These are phyloP conservation scores for Alternaria gansuensis DNA, from an alignment of 2,329 filamentous ascomycete genomes.

Conservation along the genomic window DNA sequence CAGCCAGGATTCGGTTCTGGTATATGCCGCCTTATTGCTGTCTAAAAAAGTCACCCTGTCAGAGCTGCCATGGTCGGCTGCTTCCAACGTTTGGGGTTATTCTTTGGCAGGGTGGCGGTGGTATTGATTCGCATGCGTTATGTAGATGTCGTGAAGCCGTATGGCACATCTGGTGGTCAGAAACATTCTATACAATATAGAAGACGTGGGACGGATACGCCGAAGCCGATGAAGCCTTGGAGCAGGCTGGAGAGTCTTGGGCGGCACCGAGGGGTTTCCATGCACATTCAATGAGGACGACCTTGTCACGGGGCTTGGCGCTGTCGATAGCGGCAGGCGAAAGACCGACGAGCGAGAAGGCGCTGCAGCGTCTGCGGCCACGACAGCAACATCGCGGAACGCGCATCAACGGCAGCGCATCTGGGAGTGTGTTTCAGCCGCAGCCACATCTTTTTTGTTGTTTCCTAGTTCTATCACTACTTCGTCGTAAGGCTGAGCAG, in stretches of 20 bases:
- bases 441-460: slow-evolving; percentile 23
- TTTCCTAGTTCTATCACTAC: slow-evolving; percentile 21
- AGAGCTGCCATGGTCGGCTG: background rate
- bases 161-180: slow-evolving; percentile 12
- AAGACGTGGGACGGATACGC: slow-evolving; percentile 7
- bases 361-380: slow-evolving; percentile 28
- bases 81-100: background rate
- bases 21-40: background rate
- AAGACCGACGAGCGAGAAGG: slow-evolving; percentile 39
- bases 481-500: slow-evolving; percentile 28
- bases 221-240: slow-evolving; percentile 16
- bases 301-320: slow-evolving; percentile 42
- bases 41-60: background rate
- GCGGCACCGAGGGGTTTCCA: slow-evolving; percentile 5
- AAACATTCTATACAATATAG: slow-evolving; percentile 4
- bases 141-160: slow-evolving; percentile 37
- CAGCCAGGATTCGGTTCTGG: background rate
- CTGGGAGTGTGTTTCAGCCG: slow-evolving; percentile 25
- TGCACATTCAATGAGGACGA: slow-evolving; percentile 9
- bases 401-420: slow-evolving; percentile 33
- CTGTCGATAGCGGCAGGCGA: slow-evolving; percentile 36
- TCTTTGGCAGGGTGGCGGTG: slow-evolving; percentile 12
- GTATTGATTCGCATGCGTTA: slow-evolving; percentile 33
- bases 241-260: slow-evolving; percentile 9
- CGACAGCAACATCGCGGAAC: slow-evolving; percentile 39